phyloP scores from a whole-genome alignment of 139 green algal genomes.

The Closterium sp. region DNA sequence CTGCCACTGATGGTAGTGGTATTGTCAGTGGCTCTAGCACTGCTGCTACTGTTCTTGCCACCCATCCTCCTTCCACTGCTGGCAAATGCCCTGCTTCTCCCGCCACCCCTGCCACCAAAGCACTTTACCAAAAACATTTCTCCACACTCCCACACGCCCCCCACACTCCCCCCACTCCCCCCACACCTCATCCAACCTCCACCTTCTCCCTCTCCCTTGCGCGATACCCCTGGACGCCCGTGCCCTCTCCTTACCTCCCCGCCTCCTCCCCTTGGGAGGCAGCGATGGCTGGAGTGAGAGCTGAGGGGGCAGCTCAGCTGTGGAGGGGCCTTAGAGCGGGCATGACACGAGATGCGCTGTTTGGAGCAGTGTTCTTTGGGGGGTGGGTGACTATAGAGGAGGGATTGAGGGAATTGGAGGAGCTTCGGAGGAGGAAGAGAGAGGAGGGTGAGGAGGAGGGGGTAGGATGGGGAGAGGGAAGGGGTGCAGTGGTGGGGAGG shows the following conservation, averaged over 20 bases:
- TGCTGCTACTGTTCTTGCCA: too few relatives aligned
- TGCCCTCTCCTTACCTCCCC: background rate
- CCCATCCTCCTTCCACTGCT: background rate
- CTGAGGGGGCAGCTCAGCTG: background rate
- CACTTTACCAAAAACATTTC: too few relatives aligned
- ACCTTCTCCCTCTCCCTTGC: background rate
- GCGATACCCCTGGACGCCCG: background rate
- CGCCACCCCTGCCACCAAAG: background rate
- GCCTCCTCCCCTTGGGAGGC: background rate
- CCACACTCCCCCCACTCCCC: background rate
- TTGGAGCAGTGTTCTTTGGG: background rate
- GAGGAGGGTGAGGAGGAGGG: background rate
- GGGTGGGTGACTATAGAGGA: background rate
- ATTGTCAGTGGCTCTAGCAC: too few relatives aligned
- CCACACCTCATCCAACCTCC: background rate
- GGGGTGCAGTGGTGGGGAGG: background rate
- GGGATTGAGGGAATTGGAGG: background rate
- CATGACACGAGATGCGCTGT: background rate
- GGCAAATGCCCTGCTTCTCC: background rate
- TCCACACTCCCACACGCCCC: background rate
- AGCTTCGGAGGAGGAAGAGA: background rate
- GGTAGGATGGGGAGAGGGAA: too few relatives aligned
- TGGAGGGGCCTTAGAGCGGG: background rate
- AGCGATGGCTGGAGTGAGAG: background rate
- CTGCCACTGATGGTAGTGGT: too few relatives aligned